Percentiles rank a stretch among this genome's conserved stretches.
Evolutionary conservation across 1,139 yeast species (phyloP).

Genomic region (Hemisphaericaspora xylanilytica): DNA sequence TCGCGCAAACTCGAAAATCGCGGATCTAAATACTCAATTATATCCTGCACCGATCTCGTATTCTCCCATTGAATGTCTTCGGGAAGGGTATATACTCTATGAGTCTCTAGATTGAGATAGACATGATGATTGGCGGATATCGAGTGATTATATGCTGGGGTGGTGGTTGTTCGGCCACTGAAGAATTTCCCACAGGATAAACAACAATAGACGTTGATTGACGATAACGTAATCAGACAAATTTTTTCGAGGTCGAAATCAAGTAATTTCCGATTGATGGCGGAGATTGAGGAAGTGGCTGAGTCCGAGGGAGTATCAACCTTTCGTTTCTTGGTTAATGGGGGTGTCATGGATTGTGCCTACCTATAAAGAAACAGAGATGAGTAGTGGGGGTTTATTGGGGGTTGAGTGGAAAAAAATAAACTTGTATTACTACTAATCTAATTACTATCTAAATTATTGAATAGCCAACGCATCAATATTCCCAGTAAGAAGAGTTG

Average conservation of each 20-base stretch:
- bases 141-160: slow-evolving; percentile 71
- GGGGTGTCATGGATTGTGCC: slow-evolving; percentile 6
- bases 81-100: slow-evolving; percentile 57
- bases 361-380: not conserved
- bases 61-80: slow-evolving; percentile 42
- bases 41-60: slow-evolving; percentile 39
- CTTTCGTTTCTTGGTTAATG: slow-evolving; percentile 8
- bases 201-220: slow-evolving; percentile 67
- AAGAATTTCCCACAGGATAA: slow-evolving; percentile 71
- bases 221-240: slow-evolving; percentile 63
- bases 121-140: slow-evolving; percentile 62
- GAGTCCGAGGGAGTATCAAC: not conserved
- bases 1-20: slow-evolving; percentile 33
- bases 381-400: not conserved
- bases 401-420: not conserved
- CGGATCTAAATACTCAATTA: slow-evolving; percentile 54
- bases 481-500: slow-evolving; percentile 81
- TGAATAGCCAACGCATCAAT: slow-evolving; percentile 83
- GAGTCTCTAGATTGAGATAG: slow-evolving; percentile 52
- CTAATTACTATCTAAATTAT: slow-evolving; percentile 21
- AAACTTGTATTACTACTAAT: not conserved
- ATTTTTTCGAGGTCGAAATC: slow-evolving; percentile 72
- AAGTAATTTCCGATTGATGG: slow-evolving; percentile 51
- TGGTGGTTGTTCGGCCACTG: slow-evolving; percentile 60
- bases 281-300: not conserved